These are phyloP conservation scores for Pulveroboletus ridleyi DNA, from an alignment of 1,284 basidiomycete species.

Conservation along the genomic window DNA sequence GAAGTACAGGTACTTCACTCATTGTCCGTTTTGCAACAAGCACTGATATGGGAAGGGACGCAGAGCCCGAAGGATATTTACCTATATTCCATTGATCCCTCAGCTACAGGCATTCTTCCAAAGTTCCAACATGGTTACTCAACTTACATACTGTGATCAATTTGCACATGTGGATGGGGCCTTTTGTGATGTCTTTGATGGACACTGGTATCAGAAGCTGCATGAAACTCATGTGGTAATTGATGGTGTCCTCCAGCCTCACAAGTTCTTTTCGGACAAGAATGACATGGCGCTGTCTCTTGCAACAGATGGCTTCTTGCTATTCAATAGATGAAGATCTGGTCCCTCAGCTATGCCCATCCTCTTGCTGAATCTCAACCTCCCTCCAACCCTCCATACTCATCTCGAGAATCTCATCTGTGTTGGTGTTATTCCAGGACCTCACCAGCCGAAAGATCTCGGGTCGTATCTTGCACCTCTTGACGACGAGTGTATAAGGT, in stretches of 20 bases:
- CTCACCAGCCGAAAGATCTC: constrained; percentile 4
- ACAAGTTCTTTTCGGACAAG: too few relatives aligned
- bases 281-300: too few relatives aligned
- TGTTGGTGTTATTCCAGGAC: constrained; percentile 7
- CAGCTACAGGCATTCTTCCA: too few relatives aligned
- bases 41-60: background rate
- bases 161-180: background rate
- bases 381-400: background rate
- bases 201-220: background rate
- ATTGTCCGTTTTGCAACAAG: too few relatives aligned
- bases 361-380: constrained; percentile 5
- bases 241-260: background rate
- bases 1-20: too few relatives aligned
- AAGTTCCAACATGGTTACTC: background rate
- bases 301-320: background rate
- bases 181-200: background rate
- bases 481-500: background rate
- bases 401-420: background rate
- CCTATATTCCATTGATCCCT: background rate
- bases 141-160: background rate
- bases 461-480: background rate
- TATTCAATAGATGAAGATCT: background rate
- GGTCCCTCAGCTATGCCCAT: constrained; percentile 2
- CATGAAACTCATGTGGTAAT: background rate
- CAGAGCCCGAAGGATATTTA: background rate